Conservation (phyloP, 2,329 filamentous ascomycete genomes). For the Aspergillus persii region DNA sequence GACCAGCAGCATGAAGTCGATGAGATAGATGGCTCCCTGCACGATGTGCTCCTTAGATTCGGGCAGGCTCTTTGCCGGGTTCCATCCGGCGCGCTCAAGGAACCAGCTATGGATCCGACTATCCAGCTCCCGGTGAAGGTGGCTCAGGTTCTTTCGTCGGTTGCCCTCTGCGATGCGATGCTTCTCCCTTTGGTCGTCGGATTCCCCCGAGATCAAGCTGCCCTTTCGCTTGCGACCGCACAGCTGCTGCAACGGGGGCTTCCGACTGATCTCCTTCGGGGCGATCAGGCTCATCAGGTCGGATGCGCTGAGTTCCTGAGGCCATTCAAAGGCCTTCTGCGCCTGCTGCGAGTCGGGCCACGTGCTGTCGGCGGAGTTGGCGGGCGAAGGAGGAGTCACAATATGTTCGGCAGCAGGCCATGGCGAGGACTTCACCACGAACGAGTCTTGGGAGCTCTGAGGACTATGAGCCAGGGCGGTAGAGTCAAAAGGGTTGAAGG, state of each 20-base stretch:
- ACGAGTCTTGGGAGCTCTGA: slow-evolving; percentile 32
- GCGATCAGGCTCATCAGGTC: slow-evolving; percentile 37
- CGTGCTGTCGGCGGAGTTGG: slow-evolving; percentile 37
- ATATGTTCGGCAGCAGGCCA: slow-evolving; percentile 31
- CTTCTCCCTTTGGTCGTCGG: slow-evolving; percentile 40
- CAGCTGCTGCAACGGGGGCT: slow-evolving; percentile 38
- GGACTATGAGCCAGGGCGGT: slow-evolving; percentile 32
- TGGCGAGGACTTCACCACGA: slow-evolving; percentile 31
- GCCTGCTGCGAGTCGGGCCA: slow-evolving; percentile 34
- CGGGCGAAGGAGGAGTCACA: slow-evolving; percentile 36
- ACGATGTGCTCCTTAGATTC: slow-evolving; percentile 44
- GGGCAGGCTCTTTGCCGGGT: slow-evolving; percentile 37
- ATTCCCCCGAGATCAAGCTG: slow-evolving; percentile 29
- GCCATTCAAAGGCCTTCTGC: slow-evolving; percentile 33
- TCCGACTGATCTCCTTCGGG: slow-evolving; percentile 38
- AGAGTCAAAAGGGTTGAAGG: slow-evolving; percentile 36
- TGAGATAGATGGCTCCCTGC: slow-evolving; percentile 37
- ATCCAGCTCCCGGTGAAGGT: slow-evolving; percentile 38
- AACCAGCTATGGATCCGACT: slow-evolving; percentile 40
- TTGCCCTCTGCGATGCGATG: slow-evolving; percentile 42
- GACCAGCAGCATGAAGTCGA: slow-evolving; percentile 40
- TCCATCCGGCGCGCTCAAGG: slow-evolving; percentile 41
- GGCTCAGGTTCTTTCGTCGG: slow-evolving; percentile 40
- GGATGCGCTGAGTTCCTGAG: slow-evolving; percentile 30
- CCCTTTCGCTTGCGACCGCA: slow-evolving; percentile 41